A percentile compares a stretch with the other conserved stretches of the same genome.
Conservation (phyloP, 805 yeast species). For the Cyberlindnera mycetangii region DNA sequence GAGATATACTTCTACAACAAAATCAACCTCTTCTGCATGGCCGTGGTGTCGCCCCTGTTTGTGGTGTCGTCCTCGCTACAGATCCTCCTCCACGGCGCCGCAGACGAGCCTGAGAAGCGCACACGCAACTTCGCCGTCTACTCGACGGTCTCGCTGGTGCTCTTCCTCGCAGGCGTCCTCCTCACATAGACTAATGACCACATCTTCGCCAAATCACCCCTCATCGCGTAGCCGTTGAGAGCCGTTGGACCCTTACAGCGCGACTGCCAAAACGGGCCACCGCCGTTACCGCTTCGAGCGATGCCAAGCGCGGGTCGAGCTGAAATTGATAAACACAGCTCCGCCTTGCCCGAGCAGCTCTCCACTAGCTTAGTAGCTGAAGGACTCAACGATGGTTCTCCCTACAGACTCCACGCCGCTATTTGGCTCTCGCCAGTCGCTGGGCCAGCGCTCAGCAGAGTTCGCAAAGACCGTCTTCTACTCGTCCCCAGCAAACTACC, state of each 20-base stretch:
- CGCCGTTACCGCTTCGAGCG: neutral
- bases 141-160: constrained; percentile 14
- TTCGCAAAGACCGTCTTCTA: constrained; percentile 33
- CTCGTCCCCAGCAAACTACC: constrained; percentile 71
- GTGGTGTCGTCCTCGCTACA: constrained; percentile 14
- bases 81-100: constrained; percentile 12
- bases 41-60: constrained; percentile 32
- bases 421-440: constrained; percentile 8
- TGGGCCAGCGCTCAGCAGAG: constrained; percentile 20
- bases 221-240: constrained; percentile 8
- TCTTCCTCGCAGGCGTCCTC: constrained; percentile 25
- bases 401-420: constrained; percentile 12
- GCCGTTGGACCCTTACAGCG: constrained; percentile 1
- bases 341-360: neutral
- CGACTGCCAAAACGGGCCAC: neutral
- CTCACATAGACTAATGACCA: constrained; percentile 4
- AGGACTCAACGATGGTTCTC: constrained; percentile 2
- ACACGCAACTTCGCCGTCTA: constrained; percentile 3
- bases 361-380: neutral
- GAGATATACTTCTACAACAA: constrained; percentile 34
- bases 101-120: constrained; percentile 8
- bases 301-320: neutral
- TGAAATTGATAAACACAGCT: neutral
- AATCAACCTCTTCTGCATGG: constrained; percentile 29
- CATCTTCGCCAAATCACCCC: no score